Base-by-base conservation (phyloP, 257 asterid genomes). In the Euphrasia confusa region DNA sequence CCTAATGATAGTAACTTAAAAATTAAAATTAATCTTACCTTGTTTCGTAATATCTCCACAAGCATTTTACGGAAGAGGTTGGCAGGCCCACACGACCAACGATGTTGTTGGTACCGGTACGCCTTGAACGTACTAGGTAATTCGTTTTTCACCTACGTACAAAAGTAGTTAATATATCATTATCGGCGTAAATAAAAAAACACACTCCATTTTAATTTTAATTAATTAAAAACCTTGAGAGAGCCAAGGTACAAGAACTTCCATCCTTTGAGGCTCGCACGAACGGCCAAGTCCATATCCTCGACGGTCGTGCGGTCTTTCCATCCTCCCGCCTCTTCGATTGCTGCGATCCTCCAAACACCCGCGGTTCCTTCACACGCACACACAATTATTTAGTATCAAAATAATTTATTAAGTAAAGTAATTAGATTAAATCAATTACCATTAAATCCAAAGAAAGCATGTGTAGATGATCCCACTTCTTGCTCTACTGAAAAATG, bases 41-140 rank as follows among this genome's bases (percentile, higher is more conserved):
- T 84, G 74, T 92, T 92, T 70, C 76, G 79, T 11, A 87, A 50
- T 6, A 92, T 92, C 60, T 92, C 99, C 42, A 77, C 48, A 17
- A 82, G 56, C 99, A 92, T 89, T 79, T 92, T 92, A 27, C 94
- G 69, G 62, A 92, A 87, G 3, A 92, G 81, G 75, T 92, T 92
- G 30, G 99, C 99, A 4, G 97, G 99, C 49, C 97, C 99, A 77
- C 99, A 92, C 2, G 99, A 92, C 99, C 99, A 92, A 18, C 99
- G 95, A 61, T 89, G 99, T 58, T 92, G 99, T 59, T 92, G 99
- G 69, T 86, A 86, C 3, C 97, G 78, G 42, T 80, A 92, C 4
- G 99, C 96, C 88, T 89, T 89, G 71, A 89, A 83, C 13, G 97
- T 89, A 80, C 99, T 92, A 6, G 99, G 99, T 70, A 92, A 65